A percentile compares a stretch with the other conserved stretches of the same genome.
phyloP scores from a whole-genome alignment of 371 early-diverging fungal genomes.

The Blakeslea trispora region DNA sequence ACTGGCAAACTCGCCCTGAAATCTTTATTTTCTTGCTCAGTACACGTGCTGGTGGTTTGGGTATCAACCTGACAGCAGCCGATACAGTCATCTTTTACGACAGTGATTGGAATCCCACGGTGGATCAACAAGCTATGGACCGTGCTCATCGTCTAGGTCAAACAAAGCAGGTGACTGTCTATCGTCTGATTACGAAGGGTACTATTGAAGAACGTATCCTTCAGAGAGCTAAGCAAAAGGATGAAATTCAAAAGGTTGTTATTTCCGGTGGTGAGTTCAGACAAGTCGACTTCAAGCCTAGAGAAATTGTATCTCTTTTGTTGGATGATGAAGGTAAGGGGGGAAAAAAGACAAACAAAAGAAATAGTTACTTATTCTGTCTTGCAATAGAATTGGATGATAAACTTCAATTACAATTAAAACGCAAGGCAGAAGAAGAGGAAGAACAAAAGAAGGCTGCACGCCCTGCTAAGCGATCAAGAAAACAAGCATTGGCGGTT shows the following conservation, averaged over 20 bases:
- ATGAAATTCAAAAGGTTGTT: conserved; percentile 96
- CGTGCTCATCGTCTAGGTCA: conserved; percentile 98
- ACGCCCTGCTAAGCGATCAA: conserved; percentile 40
- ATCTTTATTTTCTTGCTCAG: conserved; percentile 97
- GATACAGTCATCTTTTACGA: conserved; percentile 99
- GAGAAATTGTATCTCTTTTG: conserved; percentile 85
- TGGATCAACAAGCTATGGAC: conserved; percentile 98
- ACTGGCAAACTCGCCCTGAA: conserved; percentile 90
- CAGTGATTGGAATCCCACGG: conserved; percentile 98
- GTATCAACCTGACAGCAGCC: conserved; percentile 99
- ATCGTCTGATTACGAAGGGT: conserved; percentile 87
- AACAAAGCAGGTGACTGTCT: conserved; percentile 94
- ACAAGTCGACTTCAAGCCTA: conserved; percentile 81
- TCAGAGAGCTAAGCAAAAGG: conserved; percentile 92
- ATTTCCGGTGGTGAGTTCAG: conserved; percentile 93
- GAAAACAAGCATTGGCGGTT: conserved; percentile 32
- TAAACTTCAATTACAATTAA: conserved; percentile 59
- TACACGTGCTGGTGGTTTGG: conserved; percentile 99
- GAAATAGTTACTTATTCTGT: not conserved
- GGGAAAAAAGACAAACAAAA: not conserved
- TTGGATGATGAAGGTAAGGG: conserved; percentile 73
- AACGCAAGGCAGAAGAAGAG: conserved; percentile 64
- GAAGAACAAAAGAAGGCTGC: conserved; percentile 41
- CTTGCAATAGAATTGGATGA: conserved; percentile 47
- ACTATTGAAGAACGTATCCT: conserved; percentile 94